These are phyloP conservation scores for Hysterium pulicare DNA, from an alignment of 2,329 filamentous ascomycete genomes.

Conservation along the genomic window DNA sequence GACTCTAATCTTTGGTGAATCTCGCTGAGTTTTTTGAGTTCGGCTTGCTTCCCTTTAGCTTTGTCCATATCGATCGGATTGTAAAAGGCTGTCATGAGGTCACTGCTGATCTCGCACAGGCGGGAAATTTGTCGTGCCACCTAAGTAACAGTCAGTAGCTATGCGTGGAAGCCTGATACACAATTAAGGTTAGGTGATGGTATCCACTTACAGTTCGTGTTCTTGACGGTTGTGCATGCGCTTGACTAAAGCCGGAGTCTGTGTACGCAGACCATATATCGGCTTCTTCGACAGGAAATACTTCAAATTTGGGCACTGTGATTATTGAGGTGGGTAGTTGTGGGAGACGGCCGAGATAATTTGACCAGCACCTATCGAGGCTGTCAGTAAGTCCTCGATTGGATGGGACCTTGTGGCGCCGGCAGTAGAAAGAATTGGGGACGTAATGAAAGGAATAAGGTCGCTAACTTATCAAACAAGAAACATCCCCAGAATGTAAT, in stretches of 20 bases:
- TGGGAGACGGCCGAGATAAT: slow-evolving; percentile 87
- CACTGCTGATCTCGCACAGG: slow-evolving; percentile 90
- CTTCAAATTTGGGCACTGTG: slow-evolving; percentile 83
- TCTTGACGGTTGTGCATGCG: slow-evolving; percentile 73
- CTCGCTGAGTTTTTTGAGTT: slow-evolving; percentile 89
- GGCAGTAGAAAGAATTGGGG: too few relatives aligned
- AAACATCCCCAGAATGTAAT: slow-evolving; percentile 98
- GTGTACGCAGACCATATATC: slow-evolving; percentile 86
- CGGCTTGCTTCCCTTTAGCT: slow-evolving; percentile 68
- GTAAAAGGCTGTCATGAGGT: slow-evolving; percentile 86
- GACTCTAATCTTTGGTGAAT: slow-evolving; percentile 85
- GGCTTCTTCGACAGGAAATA: slow-evolving; percentile 84
- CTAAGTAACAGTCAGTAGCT: slow-evolving; percentile 10
- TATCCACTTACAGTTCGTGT: slow-evolving; percentile 65
- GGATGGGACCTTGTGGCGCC: too few relatives aligned
- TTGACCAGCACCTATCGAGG: slow-evolving; percentile 74
- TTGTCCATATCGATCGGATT: slow-evolving; percentile 66
- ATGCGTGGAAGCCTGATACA: too few relatives aligned
- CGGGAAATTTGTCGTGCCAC: slow-evolving; percentile 75
- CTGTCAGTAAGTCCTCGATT: slow-evolving; percentile 7
- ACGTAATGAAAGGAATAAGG: not conserved
- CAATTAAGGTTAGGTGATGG: too few relatives aligned
- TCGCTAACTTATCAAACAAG: slow-evolving; percentile 79
- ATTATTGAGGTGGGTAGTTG: slow-evolving; percentile 77
- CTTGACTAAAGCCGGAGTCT: slow-evolving; percentile 72